Base-by-base conservation (phyloP, 106 monocot genomes). In the Hemerocallis citrina region DNA sequence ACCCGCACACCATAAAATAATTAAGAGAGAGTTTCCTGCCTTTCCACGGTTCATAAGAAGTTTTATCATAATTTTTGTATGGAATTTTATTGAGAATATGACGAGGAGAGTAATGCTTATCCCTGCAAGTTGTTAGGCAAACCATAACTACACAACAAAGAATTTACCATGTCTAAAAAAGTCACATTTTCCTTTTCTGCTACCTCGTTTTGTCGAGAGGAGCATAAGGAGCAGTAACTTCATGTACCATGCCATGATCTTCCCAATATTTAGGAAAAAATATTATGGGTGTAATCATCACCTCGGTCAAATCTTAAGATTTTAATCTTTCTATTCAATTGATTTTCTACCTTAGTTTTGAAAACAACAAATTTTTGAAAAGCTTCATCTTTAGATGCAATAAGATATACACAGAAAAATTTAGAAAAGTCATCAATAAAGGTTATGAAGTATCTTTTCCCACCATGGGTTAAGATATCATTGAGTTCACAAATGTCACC, bases 391-490 rank as follows among this genome's bases (percentile, higher is more conserved):
- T 54, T 56, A 15, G 4, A 7, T 33, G 1, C 34, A 14, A 56
- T 9, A 11, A 5, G 15, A 31, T 21, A 64, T 37, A 22, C 37
- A 6, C 23, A 16, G 0, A 19, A 22, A 23, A 8, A 59, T 37
- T 9, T 59, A 0, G 59, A 59, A 59, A 11, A 59, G 22, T 59
- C 59, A 59, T 59, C 59, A 20, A 59, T 38, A 39, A 59, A 59
- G 10, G 38, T 59, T 8, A 39, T 59, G 19, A 29, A 54, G 30
- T 13, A 59, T 39, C 3, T 59, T 39, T 39, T 37, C 1, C 57
- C 57, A 21, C 59, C 59, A 22, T 13, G 5, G 15, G 38, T 59
- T 15, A 39, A 2, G 23, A 5, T 10, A 2, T 25, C 1, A 22
- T 39, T 22, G 21, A 59, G 23, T 22, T 59, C 20, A 37, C 38